phyloP scores from a whole-genome alignment of 768 basidiomycete genomes.

The Tylopilus subfusipes region DNA sequence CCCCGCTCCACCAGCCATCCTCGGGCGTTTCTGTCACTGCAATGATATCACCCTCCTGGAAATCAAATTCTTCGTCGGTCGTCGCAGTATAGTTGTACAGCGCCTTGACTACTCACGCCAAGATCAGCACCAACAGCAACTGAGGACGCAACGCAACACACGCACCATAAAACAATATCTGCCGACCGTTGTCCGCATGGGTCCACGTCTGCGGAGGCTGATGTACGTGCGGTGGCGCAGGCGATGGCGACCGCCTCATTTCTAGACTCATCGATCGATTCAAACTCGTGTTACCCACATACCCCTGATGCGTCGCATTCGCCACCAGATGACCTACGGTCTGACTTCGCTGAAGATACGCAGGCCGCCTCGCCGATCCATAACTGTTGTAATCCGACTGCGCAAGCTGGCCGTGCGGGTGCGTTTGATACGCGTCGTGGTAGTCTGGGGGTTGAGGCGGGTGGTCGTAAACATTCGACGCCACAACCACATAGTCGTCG shows the following conservation, averaged over 20 bases:
- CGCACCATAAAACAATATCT: too few species aligned
- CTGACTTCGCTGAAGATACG: constrained; percentile 11
- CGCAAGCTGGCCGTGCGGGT: constrained; percentile 15
- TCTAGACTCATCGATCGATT: constrained; percentile 46
- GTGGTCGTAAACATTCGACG: constrained; percentile 15
- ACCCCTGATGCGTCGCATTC: constrained; percentile 32
- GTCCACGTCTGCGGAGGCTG: constrained; percentile 50
- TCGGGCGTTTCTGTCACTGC: constrained; percentile 92
- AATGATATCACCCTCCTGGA: constrained; percentile 92
- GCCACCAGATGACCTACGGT: constrained; percentile 30
- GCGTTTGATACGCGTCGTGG: constrained; percentile 11
- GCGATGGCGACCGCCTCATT: constrained; percentile 45
- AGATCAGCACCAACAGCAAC: too few species aligned
- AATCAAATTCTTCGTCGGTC: constrained; percentile 93
- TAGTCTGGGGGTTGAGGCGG: constrained; percentile 24
- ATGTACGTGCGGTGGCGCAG: constrained; percentile 37
- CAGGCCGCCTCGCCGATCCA: neutral
- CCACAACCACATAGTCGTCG: constrained; percentile 14
- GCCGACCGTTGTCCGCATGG: neutral
- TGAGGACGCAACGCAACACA: too few species aligned
- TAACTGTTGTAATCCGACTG: constrained; percentile 5
- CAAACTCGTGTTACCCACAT: constrained; percentile 17
- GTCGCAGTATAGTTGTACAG: constrained; percentile 82
- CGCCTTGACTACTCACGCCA: constrained; percentile 67
- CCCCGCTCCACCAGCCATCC: constrained; percentile 98